A percentile compares a stretch with the other conserved stretches of the same genome.
Evolutionary conservation across 192 early-diverging fungal genomes (phyloP).

Genomic region (Funneliformis mosseae): DNA sequence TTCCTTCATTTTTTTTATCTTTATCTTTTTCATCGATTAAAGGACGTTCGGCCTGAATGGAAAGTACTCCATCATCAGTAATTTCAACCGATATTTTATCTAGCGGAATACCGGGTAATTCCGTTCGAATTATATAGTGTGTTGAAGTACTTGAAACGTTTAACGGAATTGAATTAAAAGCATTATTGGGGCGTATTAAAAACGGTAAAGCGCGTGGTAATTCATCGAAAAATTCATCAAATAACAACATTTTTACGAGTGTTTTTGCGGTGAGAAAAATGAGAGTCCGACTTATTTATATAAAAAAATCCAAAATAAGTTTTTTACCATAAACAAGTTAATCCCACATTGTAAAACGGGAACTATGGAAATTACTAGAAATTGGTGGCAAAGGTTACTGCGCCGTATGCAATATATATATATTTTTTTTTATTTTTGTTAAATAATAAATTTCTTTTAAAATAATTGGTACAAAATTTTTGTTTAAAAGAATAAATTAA

Average conservation of each 20-base stretch:
- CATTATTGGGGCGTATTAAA: neutral
- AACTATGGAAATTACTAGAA: no score
- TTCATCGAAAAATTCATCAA: neutral
- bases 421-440: no score
- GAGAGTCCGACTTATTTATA: no score
- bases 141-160: neutral
- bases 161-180: neutral
- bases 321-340: no score
- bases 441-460: no score
- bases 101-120: slow-evolving; percentile 1
- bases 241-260: neutral
- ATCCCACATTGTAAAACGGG: no score
- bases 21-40: neutral
- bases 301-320: neutral
- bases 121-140: slow-evolving; percentile 2
- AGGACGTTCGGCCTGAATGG: neutral
- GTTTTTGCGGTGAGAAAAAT: no score
- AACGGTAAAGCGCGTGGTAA: neutral
- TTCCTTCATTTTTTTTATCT: neutral
- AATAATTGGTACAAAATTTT: no score
- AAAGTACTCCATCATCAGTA: neutral
- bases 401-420: no score
- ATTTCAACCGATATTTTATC: neutral
- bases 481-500: no score
- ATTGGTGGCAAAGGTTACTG: no score